phyloP scores from a whole-genome alignment of 2,329 filamentous ascomycete species.

The Seiridium unicorne region DNA sequence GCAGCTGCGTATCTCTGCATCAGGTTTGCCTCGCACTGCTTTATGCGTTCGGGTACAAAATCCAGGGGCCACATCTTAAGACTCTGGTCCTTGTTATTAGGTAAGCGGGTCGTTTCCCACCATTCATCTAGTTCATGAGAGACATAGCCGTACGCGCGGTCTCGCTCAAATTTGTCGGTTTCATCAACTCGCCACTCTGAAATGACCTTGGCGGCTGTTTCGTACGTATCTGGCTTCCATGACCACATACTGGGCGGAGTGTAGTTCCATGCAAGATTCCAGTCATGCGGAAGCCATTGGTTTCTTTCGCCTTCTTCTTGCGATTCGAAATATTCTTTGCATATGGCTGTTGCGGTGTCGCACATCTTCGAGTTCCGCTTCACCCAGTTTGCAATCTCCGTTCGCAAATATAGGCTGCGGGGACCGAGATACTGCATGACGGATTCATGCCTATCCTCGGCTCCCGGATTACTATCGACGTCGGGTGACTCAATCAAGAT shows the following conservation, averaged over 20 bases:
- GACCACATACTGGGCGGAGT: slow-evolving; percentile 33
- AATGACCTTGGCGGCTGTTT: slow-evolving; percentile 40
- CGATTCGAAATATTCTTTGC: slow-evolving; percentile 53
- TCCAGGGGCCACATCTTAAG: slow-evolving; percentile 60
- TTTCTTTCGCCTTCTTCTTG: slow-evolving; percentile 49
- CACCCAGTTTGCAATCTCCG: slow-evolving; percentile 62
- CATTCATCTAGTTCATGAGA: slow-evolving; percentile 65
- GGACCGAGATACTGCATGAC: slow-evolving; percentile 53
- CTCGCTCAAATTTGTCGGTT: slow-evolving; percentile 57
- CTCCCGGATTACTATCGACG: slow-evolving; percentile 45
- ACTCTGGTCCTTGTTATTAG: slow-evolving; percentile 59
- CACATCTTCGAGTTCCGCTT: slow-evolving; percentile 60
- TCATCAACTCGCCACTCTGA: slow-evolving; percentile 52
- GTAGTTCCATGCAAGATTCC: slow-evolving; percentile 57
- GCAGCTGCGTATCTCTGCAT: slow-evolving; percentile 51
- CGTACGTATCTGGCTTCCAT: slow-evolving; percentile 26
- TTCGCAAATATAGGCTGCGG: slow-evolving; percentile 54
- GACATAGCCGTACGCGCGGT: slow-evolving; percentile 57
- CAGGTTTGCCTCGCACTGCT: slow-evolving; percentile 58
- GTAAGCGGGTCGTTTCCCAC: slow-evolving; percentile 61
- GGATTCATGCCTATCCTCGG: slow-evolving; percentile 48
- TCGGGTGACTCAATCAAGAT: slow-evolving; percentile 56
- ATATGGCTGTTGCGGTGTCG: slow-evolving; percentile 50
- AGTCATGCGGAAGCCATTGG: slow-evolving; percentile 44
- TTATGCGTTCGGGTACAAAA: slow-evolving; percentile 54